Evolutionary conservation across 2,329 filamentous ascomycete genomes (phyloP).

Genomic region (Ceratocystis variospora): DNA sequence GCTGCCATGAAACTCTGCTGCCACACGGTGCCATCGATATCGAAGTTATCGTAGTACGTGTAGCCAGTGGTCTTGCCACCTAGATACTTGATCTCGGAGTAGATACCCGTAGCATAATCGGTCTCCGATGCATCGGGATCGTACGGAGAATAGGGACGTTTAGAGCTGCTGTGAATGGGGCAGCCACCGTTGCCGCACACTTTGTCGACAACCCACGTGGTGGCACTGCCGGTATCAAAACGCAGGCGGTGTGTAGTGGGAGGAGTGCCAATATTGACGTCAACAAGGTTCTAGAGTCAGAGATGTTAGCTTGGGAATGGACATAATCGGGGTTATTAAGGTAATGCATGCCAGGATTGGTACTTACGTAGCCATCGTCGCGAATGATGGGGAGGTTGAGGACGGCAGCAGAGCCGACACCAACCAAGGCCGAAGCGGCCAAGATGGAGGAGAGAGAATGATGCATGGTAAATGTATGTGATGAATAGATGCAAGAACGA

Average conservation of each 20-base stretch:
- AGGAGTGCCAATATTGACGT: conserved; percentile 25
- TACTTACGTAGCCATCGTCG: conserved; percentile 18
- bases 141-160: conserved; percentile 21
- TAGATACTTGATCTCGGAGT: conserved; percentile 25
- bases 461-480: neutral
- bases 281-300: conserved; percentile 11
- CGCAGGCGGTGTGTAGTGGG: conserved; percentile 23
- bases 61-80: conserved; percentile 24
- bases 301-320: neutral
- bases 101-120: conserved; percentile 20
- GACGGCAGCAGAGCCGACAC: conserved; percentile 11
- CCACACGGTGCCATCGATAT: conserved; percentile 21
- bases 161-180: conserved; percentile 21
- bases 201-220: conserved; percentile 26
- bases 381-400: conserved; percentile 17
- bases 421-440: conserved; percentile 15
- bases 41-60: conserved; percentile 24
- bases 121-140: conserved; percentile 25
- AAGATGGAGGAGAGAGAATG: conserved; percentile 15
- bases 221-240: conserved; percentile 28
- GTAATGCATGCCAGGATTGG: neutral
- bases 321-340: neutral
- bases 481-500: neutral
- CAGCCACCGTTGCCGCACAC: conserved; percentile 23
- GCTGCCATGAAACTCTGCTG: conserved; percentile 25